Conservation (phyloP, 164 flowering plant species). For the Aristolochia californica region DNA sequence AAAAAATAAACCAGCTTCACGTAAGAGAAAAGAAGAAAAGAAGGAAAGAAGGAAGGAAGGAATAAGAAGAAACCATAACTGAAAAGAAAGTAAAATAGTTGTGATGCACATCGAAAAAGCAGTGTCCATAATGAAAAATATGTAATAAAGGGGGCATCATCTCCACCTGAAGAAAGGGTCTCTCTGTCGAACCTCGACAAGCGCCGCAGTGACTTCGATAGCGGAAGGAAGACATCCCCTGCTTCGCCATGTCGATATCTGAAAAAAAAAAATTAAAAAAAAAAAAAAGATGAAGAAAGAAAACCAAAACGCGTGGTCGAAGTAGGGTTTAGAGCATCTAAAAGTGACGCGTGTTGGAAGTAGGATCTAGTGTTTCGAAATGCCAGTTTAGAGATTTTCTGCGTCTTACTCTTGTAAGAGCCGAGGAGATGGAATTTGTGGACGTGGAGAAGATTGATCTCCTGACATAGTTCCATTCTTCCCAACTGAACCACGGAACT, state of each 20-base stretch:
- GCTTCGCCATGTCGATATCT: constrained; percentile 75
- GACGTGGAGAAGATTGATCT: constrained; percentile 67
- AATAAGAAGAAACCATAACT: too few species aligned
- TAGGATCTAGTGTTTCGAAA: neutral
- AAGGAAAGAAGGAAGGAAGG: too few species aligned
- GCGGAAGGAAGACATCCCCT: constrained; percentile 64
- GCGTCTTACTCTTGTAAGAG: constrained; percentile 43
- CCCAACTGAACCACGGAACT: constrained; percentile 91
- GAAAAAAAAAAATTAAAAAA: neutral
- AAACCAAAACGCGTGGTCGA: neutral
- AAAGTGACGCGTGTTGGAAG: neutral
- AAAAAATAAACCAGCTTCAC: neutral
- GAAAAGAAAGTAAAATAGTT: too few species aligned
- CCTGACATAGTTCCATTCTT: constrained; percentile 68
- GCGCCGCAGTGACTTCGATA: constrained; percentile 60
- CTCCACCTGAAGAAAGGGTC: constrained; percentile 61
- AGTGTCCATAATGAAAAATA: too few species aligned
- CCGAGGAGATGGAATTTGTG: constrained; percentile 32
- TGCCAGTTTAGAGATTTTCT: neutral
- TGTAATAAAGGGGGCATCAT: too few species aligned
- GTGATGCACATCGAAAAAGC: too few species aligned
- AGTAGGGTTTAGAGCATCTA: neutral
- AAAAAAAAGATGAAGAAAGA: too few species aligned
- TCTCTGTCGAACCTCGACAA: constrained; percentile 61
- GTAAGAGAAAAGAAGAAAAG: neutral